These are phyloP conservation scores for Xylaria sp. DNA, from an alignment of 2,329 filamentous ascomycete genomes.

Conservation along the genomic window DNA sequence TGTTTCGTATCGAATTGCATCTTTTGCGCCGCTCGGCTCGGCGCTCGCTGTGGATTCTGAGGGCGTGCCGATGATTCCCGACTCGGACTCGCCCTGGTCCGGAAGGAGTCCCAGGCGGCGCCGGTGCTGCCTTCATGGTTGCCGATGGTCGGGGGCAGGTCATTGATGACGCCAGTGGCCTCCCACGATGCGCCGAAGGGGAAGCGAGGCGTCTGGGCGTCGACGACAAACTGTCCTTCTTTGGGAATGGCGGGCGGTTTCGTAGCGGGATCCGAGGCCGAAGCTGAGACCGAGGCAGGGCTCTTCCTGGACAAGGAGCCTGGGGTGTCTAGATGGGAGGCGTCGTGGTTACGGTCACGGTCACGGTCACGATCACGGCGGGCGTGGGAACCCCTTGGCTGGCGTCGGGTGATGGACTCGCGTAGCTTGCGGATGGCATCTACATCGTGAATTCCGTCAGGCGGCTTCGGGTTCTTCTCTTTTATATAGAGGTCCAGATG, in stretches of 20 bases:
- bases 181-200: conserved; percentile 75
- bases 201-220: conserved; percentile 65
- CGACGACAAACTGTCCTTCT: conserved; percentile 57
- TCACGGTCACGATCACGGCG: conserved; percentile 56
- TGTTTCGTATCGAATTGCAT: conserved; percentile 72
- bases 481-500: conserved; percentile 96
- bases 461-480: conserved; percentile 87
- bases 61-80: conserved; percentile 51
- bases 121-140: conserved; percentile 49
- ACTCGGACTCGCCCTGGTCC: conserved; percentile 40
- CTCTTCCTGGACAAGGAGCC: conserved; percentile 59
- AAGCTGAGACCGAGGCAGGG: conserved; percentile 44
- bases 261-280: conserved; percentile 51
- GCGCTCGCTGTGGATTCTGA: conserved; percentile 53
- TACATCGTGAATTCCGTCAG: conserved; percentile 90
- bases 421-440: conserved; percentile 87
- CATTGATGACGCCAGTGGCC: conserved; percentile 80
- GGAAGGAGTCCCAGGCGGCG: conserved; percentile 49
- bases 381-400: conserved; percentile 74
- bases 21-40: conserved; percentile 66
- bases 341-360: conserved; percentile 38
- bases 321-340: conserved; percentile 69
- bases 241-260: conserved; percentile 55
- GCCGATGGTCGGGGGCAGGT: conserved; percentile 67
- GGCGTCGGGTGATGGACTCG: conserved; percentile 85